Percentiles rank a stretch among this genome's conserved stretches.
Evolutionary conservation across 352 stramenopile species (phyloP).

Genomic region (Saprolegnia diclina): DNA sequence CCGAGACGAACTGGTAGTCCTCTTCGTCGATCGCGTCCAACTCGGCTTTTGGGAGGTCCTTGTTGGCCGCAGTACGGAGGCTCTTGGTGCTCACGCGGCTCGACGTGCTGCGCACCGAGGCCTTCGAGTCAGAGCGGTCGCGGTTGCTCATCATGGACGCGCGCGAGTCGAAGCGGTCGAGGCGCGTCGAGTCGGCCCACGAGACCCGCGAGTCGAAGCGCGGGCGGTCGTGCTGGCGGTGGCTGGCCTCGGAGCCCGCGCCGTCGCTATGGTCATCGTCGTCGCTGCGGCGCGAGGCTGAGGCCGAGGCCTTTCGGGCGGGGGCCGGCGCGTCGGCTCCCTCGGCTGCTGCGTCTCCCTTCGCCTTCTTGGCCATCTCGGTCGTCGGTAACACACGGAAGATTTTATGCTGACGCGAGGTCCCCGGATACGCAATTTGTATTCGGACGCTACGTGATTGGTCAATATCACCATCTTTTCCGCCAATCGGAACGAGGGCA

Average conservation of each 20-base stretch:
- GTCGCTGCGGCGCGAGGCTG: background rate
- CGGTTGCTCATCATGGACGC: conserved; percentile 57
- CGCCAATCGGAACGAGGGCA: too few species aligned
- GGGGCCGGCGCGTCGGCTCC: background rate
- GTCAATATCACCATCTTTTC: too few species aligned
- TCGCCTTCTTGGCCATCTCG: background rate
- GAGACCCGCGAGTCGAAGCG: conserved; percentile 79
- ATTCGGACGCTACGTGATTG: too few species aligned
- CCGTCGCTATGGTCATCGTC: background rate
- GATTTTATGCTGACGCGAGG: conserved; percentile 27
- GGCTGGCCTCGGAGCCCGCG: background rate
- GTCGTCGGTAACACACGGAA: background rate
- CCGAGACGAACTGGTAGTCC: conserved; percentile 68
- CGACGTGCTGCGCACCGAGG: conserved; percentile 37
- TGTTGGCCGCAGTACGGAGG: conserved; percentile 71
- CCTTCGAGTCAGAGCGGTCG: conserved; percentile 56
- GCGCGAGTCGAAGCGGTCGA: conserved; percentile 74
- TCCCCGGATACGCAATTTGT: conserved; percentile 19
- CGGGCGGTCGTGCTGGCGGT: conserved; percentile 41
- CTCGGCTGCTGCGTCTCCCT: background rate
- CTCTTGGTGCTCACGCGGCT: conserved; percentile 55
- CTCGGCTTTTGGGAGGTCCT: conserved; percentile 56
- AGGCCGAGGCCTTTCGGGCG: background rate
- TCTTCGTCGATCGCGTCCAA: conserved; percentile 68
- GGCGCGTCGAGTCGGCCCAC: conserved; percentile 80